Base-by-base conservation (phyloP, 2,329 filamentous ascomycete species). In the Calcarisporium arbuscula region DNA sequence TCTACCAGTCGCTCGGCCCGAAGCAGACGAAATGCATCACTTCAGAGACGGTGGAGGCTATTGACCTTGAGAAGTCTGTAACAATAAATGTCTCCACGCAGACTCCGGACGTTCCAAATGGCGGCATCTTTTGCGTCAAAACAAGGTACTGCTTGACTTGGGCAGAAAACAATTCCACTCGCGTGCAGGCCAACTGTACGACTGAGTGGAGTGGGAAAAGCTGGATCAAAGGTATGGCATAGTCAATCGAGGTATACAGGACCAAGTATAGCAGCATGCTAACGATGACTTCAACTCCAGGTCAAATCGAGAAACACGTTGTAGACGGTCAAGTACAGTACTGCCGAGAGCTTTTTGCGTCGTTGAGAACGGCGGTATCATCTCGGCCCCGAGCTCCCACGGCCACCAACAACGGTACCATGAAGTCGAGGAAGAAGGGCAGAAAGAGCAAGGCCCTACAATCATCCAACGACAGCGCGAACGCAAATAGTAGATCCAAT, bases 201-300 rank as follows among this genome's bases (percentile, higher is more conserved):
- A 85, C 95, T 28, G 94, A 98, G 53, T 98, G 94, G 94, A 82
- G 82, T 4, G 89, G 89, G 49, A 98, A 96, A 70, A 95, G 89
- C 65, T 98, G 92, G 92, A 66, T 98, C 29, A 95, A 92, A 67
- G 86, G 89, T 94, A 67, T 55, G 68, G 16, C 11, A 12, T 28
- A 8, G 22, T 25, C 22, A 14, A 10, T 25, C 10, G 10, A 9
- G 14, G 10, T 25, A 10, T 14, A 25, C 10, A 14, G 10, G 10
- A 25, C 22, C 22, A 25, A 25, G 10, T 19, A 8, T 8, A 18
- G 19, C 14, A 9, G 9, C 17, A 31, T 39, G 32, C 58, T 67
- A 44, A 69, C 39, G 21, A 15, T n/a, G 5, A n/a, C n/a, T n/a
- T n/a, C n/a, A n/a, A n/a, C 32, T 34, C 28, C 45, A 95, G 88